Evolutionary conservation across 1,139 yeast genomes (phyloP).

Genomic region (Kurtzmaniella quercitrusa): DNA sequence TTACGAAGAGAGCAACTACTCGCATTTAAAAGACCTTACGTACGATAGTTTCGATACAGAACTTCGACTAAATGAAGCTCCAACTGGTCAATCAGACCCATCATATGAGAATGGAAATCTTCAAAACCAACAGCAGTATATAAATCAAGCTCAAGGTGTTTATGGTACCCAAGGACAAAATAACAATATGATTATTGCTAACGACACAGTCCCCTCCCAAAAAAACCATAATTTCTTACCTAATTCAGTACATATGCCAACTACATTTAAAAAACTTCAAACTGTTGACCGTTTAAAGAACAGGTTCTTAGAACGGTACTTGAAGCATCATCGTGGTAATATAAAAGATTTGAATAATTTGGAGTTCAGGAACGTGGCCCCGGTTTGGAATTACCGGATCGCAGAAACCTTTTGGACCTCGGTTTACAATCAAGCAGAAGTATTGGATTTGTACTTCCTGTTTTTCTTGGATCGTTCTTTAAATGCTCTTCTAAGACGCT

Average conservation of each 20-base stretch:
- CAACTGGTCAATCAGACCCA: not conserved
- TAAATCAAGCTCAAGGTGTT: not conserved
- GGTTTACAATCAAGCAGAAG: constrained; percentile 24
- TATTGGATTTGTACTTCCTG: constrained; percentile 25
- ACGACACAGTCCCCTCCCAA: not conserved
- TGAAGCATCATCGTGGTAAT: constrained; percentile 10
- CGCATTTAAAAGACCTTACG: constrained; percentile 1
- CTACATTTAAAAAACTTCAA: constrained; percentile 10
- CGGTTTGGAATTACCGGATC: constrained; percentile 24
- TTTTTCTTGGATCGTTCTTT: constrained; percentile 39
- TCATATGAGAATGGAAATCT: not conserved
- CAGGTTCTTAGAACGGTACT: constrained; percentile 15
- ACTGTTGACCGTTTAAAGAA: constrained; percentile 13
- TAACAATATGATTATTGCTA: not conserved
- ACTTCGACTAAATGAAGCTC: not conserved
- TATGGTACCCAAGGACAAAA: not conserved
- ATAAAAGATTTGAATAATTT: constrained; percentile 15
- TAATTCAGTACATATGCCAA: constrained; percentile 13
- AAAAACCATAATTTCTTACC: constrained; percentile 9
- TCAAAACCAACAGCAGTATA: not conserved
- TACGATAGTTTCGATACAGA: not conserved
- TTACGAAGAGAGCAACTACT: not conserved
- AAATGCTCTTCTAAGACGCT: constrained; percentile 27
- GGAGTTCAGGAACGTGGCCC: constrained; percentile 18
- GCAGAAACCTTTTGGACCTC: constrained; percentile 26